These are phyloP conservation scores for Lachnellula arida DNA, from an alignment of 2,329 filamentous ascomycete genomes.

Conservation along the genomic window DNA sequence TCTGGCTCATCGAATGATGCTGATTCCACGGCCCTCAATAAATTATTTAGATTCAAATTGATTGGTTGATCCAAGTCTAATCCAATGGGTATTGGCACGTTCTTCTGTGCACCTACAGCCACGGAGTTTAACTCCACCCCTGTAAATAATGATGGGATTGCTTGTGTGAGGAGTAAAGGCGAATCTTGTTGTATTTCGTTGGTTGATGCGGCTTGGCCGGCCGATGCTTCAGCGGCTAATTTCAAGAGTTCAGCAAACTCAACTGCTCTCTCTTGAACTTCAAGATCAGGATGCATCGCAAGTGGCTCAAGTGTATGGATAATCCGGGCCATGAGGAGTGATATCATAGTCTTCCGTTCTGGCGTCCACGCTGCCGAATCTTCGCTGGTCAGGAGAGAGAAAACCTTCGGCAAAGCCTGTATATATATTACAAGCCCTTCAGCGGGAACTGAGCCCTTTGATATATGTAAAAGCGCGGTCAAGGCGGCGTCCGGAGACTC, in stretches of 20 bases:
- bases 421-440: constrained; percentile 73
- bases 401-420: constrained; percentile 82
- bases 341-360: constrained; percentile 67
- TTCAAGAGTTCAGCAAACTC: constrained; percentile 89
- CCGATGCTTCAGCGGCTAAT: constrained; percentile 75
- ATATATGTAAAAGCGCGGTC: constrained; percentile 65
- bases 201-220: constrained; percentile 57
- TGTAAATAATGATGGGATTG: constrained; percentile 80
- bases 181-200: constrained; percentile 57
- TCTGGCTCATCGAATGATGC: constrained; percentile 47
- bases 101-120: constrained; percentile 72
- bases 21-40: constrained; percentile 57
- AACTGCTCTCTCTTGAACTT: constrained; percentile 91
- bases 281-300: constrained; percentile 76
- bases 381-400: constrained; percentile 65
- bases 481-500: constrained; percentile 67
- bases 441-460: constrained; percentile 49
- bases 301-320: constrained; percentile 78
- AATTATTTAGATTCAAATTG: constrained; percentile 63
- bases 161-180: constrained; percentile 82
- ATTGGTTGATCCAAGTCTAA: constrained; percentile 80
- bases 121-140: constrained; percentile 92
- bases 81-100: constrained; percentile 73
- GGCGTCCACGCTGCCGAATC: constrained; percentile 64
- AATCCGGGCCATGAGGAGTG: constrained; percentile 75